Evolutionary conservation across 768 basidiomycete genomes (phyloP), one percentile per base, ranked within the genome.

Genomic region (Lyophyllum decastes): DNA sequence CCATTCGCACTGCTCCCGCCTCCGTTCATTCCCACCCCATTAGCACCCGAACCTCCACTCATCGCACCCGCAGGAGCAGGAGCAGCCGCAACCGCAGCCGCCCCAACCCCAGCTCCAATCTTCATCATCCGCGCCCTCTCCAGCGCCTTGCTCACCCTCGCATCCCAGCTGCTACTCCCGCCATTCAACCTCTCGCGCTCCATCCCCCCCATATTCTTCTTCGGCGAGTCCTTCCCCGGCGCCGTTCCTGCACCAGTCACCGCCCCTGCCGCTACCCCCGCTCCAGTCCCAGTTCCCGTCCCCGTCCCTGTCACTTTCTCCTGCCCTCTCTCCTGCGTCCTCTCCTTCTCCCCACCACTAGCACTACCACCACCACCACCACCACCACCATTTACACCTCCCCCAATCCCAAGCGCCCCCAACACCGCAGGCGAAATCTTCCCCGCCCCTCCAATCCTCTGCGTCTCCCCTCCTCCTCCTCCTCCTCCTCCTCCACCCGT

Each of bases 81-180:
- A n/a, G 17, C n/a, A n/a, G 40, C 17, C n/a, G 11, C 40, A 19
- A 11, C 40, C 4, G 4, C n/a, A 41, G 3, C 40, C 9, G 16
- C 35, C 35, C 35, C 40, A 41, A 17, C 40, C 40, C 3, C n/a
- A 16, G 40, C 40, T 24, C 35, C 1, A 10, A 4, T 35, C 19
- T 46, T 47, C 6, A 30, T 4, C 22, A 9, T 19, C 45, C 27
- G 49, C 19, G 55, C 55, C 38, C 55, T 30, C 55, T 60, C 55
- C 2, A 60, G 30, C 33, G 59, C 59, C 59, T 49, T 60, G 44
- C 52, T 61, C 6, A 61, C 56, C 44, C 60, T 46, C 48, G 44
- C 49, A 30, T 61, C 56, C 60, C 60, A 61, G 45, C 49, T 58
- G 22, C 44, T 54, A 11, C 44, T 51, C 17, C 40, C 40, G 43